Conservation (phyloP, 2,329 filamentous ascomycete genomes). For the Verticillium nubilum region DNA sequence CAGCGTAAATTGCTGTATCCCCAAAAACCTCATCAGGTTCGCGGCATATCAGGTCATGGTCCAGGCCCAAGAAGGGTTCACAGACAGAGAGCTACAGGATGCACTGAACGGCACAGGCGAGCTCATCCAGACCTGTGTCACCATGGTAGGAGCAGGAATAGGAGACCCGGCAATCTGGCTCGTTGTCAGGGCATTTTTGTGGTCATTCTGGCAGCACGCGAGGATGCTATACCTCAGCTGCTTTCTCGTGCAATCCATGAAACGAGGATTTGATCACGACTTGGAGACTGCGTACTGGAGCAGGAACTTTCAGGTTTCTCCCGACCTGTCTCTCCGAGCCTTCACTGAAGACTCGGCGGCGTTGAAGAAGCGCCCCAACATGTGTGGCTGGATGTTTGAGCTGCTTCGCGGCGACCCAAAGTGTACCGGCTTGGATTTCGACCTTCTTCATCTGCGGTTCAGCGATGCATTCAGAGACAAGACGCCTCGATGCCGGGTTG, state of each 20-base stretch:
- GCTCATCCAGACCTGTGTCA: background rate
- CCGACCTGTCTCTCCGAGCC: background rate
- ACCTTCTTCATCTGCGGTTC: background rate
- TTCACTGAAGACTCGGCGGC: background rate
- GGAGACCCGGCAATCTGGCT: background rate
- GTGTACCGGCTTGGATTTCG: background rate
- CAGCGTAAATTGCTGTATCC: background rate
- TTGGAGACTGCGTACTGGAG: background rate
- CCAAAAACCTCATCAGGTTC: background rate
- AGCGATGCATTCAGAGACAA: background rate
- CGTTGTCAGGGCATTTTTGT: background rate
- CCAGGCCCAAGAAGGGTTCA: background rate
- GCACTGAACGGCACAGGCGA: background rate
- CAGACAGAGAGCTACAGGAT: background rate
- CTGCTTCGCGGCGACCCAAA: background rate
- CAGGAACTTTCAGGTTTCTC: background rate
- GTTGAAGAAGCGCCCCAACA: background rate
- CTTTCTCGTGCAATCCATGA: background rate
- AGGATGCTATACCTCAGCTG: background rate
- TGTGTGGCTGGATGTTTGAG: background rate
- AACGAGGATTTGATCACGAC: background rate
- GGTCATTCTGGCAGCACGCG: background rate
- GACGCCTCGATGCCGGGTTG: background rate
- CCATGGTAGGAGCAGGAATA: background rate
- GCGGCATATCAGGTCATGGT: background rate